Conservation (phyloP, 768 basidiomycete genomes). For the Cystobasidiopsis lactophilus region DNA sequence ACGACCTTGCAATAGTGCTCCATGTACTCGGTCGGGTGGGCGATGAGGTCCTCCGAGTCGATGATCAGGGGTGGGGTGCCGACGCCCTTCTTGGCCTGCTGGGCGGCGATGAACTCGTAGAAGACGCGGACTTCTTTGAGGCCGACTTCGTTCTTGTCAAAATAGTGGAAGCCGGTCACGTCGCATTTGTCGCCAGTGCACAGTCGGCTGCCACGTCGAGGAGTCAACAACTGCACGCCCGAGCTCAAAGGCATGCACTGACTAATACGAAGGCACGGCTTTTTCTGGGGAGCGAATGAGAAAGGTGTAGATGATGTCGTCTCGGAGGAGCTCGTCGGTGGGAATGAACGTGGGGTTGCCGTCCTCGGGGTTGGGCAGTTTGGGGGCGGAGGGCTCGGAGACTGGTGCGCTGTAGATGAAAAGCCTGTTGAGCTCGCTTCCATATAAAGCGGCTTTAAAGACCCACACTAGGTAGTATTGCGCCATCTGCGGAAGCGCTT, state of each 20-base stretch:
- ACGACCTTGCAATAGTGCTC: slow-evolving; percentile 15
- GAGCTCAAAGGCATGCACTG: too few species aligned
- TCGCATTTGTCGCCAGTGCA: slow-evolving; percentile 16
- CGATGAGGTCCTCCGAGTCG: slow-evolving; percentile 16
- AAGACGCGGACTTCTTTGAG: slow-evolving; percentile 13
- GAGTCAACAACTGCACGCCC: too few species aligned
- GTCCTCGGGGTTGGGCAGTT: slow-evolving; percentile 1
- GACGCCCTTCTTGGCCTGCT: slow-evolving; percentile 4
- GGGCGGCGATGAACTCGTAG: slow-evolving; percentile 12
- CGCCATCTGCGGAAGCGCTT: slow-evolving; percentile 14
- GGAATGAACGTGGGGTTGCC: slow-evolving; percentile 20
- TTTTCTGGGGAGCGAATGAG: slow-evolving; percentile 19
- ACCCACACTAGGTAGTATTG: slow-evolving; percentile 9
- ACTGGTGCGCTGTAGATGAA: not conserved
- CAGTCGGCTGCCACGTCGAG: slow-evolving; percentile 13
- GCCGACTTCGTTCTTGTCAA: slow-evolving; percentile 18
- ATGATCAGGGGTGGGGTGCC: slow-evolving; percentile 11
- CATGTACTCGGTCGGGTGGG: slow-evolving; percentile 12
- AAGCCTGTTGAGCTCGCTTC: too few species aligned
- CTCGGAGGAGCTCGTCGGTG: slow-evolving; percentile 12
- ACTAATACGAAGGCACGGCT: slow-evolving; percentile 14
- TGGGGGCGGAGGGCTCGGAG: not conserved
- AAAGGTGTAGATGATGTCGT: slow-evolving; percentile 19
- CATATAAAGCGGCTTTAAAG: too few species aligned
- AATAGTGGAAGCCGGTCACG: slow-evolving; percentile 20